phyloP scores from a whole-genome alignment of 164 flowering plant genomes.

The Stephania yunnanensis region DNA sequence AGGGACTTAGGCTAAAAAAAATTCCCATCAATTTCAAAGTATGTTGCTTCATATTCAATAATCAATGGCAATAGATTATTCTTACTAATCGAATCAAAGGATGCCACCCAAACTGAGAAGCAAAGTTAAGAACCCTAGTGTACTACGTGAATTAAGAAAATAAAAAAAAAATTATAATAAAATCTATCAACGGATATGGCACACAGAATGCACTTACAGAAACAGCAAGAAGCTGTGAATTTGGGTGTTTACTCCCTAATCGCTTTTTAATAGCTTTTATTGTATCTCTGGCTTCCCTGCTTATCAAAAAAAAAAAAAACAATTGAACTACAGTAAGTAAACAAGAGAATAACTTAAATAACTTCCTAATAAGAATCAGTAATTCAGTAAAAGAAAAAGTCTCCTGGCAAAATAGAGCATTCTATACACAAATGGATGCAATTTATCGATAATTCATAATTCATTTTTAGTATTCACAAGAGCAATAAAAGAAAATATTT shows the following conservation, averaged over 20 bases:
- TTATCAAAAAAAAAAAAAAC: constrained; percentile 8
- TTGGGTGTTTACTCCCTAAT: constrained; percentile 56
- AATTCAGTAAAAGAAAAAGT: background rate
- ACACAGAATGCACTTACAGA: constrained; percentile 36
- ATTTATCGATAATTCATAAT: too few species aligned
- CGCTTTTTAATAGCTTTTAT: constrained; percentile 78
- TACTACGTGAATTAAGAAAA: background rate
- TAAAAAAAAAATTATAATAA: background rate
- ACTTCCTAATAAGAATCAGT: background rate
- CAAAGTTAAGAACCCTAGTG: background rate
- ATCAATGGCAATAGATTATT: background rate
- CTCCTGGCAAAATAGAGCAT: background rate
- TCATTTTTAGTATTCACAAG: background rate
- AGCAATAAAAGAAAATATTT: background rate
- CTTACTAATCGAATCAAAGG: background rate
- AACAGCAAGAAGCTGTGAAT: constrained; percentile 64
- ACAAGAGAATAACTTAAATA: background rate
- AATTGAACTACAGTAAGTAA: background rate
- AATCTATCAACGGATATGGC: background rate
- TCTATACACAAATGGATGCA: background rate
- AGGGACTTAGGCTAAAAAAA: background rate
- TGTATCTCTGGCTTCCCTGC: constrained; percentile 77
- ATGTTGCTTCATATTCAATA: background rate
- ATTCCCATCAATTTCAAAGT: background rate
- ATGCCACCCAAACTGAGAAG: background rate